phyloP scores from a whole-genome alignment of 2,329 filamentous ascomycete species.

The Scytalidium lignicola region DNA sequence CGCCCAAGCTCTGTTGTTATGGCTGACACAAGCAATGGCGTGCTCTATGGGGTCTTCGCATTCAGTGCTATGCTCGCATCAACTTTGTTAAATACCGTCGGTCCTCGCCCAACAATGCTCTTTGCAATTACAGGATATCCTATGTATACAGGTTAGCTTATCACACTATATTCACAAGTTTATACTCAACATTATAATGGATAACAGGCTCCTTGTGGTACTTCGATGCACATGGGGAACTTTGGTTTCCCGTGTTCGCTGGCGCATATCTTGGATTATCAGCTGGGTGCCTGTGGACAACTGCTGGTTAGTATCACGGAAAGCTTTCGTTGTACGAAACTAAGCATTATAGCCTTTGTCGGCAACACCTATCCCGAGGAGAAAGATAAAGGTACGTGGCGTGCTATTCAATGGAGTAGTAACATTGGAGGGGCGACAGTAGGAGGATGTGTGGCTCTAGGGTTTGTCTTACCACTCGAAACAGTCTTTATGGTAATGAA shows the following conservation, averaged over 20 bases:
- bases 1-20: background rate
- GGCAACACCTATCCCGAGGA: slow-evolving; percentile 2
- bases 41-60: slow-evolving; percentile 1
- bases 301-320: background rate
- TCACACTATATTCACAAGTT: background rate
- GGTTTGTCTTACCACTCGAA: background rate
- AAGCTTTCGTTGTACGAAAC: background rate
- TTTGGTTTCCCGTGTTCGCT: background rate
- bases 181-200: background rate
- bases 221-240: background rate
- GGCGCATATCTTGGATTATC: slow-evolving; percentile 1
- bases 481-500: background rate
- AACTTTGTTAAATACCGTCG: background rate
- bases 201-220: background rate
- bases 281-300: slow-evolving; percentile 2
- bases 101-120: background rate
- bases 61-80: background rate
- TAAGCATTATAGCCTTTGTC: slow-evolving; percentile 1
- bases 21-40: background rate
- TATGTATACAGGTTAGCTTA: background rate
- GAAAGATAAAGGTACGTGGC: slow-evolving; percentile 3
- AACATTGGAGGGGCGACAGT: background rate
- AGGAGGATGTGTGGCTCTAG: slow-evolving; percentile 1
- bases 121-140: background rate
- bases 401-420: background rate